Evolutionary conservation across 1,139 yeast species (phyloP).

Genomic region (Taphrina wiesneri): DNA sequence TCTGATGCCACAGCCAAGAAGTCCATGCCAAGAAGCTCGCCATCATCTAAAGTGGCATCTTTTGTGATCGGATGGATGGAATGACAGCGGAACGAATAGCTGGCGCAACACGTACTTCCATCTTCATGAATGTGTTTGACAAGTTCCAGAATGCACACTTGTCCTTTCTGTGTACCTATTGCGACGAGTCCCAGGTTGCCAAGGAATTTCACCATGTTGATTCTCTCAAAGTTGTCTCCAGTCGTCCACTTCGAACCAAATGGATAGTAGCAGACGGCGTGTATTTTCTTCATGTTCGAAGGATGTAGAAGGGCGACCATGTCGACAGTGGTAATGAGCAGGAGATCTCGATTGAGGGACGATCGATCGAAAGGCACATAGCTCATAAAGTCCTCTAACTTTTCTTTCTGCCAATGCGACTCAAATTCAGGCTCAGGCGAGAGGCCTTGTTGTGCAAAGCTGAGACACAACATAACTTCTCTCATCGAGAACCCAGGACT

Average conservation of each 20-base stretch:
- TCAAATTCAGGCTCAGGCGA: background rate
- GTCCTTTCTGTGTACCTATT: conserved; percentile 60
- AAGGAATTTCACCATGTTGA: conserved; percentile 52
- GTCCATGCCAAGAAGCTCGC: conserved; percentile 9
- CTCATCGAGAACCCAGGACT: background rate
- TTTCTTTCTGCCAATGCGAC: conserved; percentile 6
- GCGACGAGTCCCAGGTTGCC: conserved; percentile 51
- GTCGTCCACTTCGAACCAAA: conserved; percentile 10
- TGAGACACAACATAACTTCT: background rate
- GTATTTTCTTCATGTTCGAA: background rate
- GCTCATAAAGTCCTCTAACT: background rate
- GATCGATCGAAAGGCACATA: background rate
- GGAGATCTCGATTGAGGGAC: background rate
- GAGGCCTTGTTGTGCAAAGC: background rate
- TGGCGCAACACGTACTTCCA: background rate
- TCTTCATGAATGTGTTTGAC: conserved; percentile 41
- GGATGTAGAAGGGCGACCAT: conserved; percentile 1
- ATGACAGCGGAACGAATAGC: conserved; percentile 2
- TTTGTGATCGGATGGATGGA: background rate
- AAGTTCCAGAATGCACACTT: conserved; percentile 62
- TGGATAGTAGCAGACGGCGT: conserved; percentile 13
- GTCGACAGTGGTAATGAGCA: conserved; percentile 2
- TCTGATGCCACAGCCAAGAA: background rate
- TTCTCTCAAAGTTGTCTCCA: background rate
- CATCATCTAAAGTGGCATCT: background rate